Percentiles rank a stretch among this genome's conserved stretches.
Evolutionary conservation across 2,329 filamentous ascomycete species (phyloP).

Genomic region (Hypoxylon sp.): DNA sequence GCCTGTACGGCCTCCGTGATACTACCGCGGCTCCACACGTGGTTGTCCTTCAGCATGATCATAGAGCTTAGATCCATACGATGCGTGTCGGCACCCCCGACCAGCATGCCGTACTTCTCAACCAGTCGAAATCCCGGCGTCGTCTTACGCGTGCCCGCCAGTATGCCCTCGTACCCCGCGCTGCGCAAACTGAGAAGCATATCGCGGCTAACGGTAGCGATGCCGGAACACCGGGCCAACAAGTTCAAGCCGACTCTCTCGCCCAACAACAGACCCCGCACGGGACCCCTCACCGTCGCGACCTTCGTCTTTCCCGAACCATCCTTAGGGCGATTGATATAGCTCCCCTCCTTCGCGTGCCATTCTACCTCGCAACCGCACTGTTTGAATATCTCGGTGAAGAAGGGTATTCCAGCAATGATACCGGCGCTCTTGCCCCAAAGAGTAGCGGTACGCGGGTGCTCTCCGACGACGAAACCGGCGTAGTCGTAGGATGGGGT

Average conservation of each 20-base stretch:
- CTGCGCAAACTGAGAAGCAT: conserved; percentile 70
- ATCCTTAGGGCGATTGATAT: conserved; percentile 74
- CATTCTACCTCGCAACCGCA: conserved; percentile 93
- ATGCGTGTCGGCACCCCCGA: conserved; percentile 92
- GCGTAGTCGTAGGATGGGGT: conserved; percentile 97
- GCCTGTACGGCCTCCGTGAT: conserved; percentile 89
- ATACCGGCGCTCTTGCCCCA: conserved; percentile 82
- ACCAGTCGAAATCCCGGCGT: conserved; percentile 95
- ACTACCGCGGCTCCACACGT: conserved; percentile 91
- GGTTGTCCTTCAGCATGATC: conserved; percentile 99
- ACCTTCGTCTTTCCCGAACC: conserved; percentile 69
- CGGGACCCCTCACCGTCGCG: conserved; percentile 89
- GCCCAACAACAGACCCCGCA: conserved; percentile 84
- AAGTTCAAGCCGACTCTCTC: conserved; percentile 94
- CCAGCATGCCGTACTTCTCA: conserved; percentile 98
- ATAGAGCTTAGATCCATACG: conserved; percentile 92
- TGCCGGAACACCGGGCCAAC: conserved; percentile 89
- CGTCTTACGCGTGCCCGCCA: conserved; percentile 97
- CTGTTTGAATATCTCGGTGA: conserved; percentile 92
- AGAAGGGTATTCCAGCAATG: conserved; percentile 93
- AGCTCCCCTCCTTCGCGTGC: conserved; percentile 82
- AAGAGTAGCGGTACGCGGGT: conserved; percentile 73
- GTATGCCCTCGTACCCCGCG: conserved; percentile 82
- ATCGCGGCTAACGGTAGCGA: conserved; percentile 78
- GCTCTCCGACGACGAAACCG: conserved; percentile 92